Base-by-base conservation (phyloP, 495 filamentous ascomycete species). In the Lasiosphaeria hispida region DNA sequence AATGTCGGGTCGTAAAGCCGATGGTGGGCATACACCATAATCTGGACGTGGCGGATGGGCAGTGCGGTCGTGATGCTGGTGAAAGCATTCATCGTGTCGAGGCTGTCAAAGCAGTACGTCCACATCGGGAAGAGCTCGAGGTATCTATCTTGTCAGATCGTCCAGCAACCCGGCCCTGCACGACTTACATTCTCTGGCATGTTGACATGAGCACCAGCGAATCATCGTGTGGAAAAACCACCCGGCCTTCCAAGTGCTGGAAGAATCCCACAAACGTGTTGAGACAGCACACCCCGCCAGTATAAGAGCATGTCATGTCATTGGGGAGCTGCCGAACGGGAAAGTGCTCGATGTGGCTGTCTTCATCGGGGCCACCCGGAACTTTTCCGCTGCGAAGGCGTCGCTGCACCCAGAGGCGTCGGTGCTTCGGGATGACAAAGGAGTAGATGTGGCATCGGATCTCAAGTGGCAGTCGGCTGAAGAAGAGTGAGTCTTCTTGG, bases 81-180 rank as follows among this genome's bases (percentile, higher is more conserved):
- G 36, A 52, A 52, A 11, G 37, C 49, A n/a, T n/a, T 19, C 33
- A 52, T 34, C 36, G 49, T 37, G 17, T 37, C 30, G 11, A 40
- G 17, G 34, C 15, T 15, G 49, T 52, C 49, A 36, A 52, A 52
- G 49, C 49, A 52, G 34, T 38, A 52, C 36, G 49, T 38, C 17
- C 33, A 38, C 33, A 52, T 14, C 36, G 17, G 17, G 49, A 34
- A 39, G 8, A 52, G 49, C 1, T 52, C 49, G 36, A 52, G 36
- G 34, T 52, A 52, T 23, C 43, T 45, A 23, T 0, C 10, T 3
- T 7, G 43, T 45, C 18, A 45, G 43, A 1, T 23, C 10, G 43
- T 5, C 23, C 23, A 2, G 23, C n/a, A 30, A 5, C 23, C 23
- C 23, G 5, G 23, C 2, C 2, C 5, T 30, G 23, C 23, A 30